Evolutionary conservation across 73 alveolate genomes (phyloP).

Genomic region (Effrenium voratum): DNA sequence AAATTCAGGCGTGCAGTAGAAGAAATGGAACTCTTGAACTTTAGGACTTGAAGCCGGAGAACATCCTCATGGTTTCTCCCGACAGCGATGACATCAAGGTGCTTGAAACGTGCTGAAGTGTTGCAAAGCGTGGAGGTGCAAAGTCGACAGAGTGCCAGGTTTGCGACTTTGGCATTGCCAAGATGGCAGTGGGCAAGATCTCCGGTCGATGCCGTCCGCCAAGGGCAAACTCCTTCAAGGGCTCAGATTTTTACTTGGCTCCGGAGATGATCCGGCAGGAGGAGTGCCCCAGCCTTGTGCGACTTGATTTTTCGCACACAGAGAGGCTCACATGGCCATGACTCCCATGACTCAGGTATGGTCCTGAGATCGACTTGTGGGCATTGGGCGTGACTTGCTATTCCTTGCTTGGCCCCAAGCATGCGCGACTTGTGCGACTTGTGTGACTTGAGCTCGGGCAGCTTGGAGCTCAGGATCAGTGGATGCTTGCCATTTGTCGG

Average conservation of each 20-base stretch:
- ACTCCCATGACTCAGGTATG: conserved; percentile 13
- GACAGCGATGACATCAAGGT: conserved; percentile 69
- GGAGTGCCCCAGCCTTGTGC: neutral
- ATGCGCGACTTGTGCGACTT: neutral
- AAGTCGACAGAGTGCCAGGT: neutral
- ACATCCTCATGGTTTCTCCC: conserved; percentile 62
- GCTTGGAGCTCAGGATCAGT: conserved; percentile 31
- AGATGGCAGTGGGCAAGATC: conserved; percentile 18
- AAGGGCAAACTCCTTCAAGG: conserved; percentile 64
- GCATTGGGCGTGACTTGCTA: conserved; percentile 59
- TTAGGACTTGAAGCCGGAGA: conserved; percentile 65
- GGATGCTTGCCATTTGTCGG: conserved; percentile 69
- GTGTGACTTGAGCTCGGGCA: neutral
- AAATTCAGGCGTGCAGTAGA: neutral
- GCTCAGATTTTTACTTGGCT: conserved; percentile 75
- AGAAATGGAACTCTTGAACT: neutral
- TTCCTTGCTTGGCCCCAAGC: neutral
- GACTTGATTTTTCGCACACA: neutral
- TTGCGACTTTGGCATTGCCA: conserved; percentile 67
- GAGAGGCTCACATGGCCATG: neutral
- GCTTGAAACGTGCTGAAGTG: neutral
- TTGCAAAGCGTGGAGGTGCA: neutral
- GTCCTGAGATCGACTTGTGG: conserved; percentile 67
- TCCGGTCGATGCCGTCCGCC: conserved; percentile 1
- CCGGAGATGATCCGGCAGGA: conserved; percentile 86